Evolutionary conservation across 2,329 filamentous ascomycete species (phyloP).

Genomic region (Sclerotinia glacialis): DNA sequence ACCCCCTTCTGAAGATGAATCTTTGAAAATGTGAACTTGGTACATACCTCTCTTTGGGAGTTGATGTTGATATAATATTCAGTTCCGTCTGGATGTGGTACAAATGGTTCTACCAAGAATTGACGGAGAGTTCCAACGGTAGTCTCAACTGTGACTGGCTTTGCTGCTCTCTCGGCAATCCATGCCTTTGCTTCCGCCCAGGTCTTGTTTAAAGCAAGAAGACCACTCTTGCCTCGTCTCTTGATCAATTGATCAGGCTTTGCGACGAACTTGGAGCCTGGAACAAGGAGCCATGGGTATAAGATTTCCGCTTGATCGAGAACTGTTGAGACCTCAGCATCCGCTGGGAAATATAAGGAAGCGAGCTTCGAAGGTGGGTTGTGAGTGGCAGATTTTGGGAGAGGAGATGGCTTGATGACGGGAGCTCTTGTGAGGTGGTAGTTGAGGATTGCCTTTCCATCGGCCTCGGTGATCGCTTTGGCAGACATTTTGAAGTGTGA

Average conservation of each 20-base stretch:
- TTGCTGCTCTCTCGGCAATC: conserved; percentile 89
- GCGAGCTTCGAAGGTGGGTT: conserved; percentile 90
- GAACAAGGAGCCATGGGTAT: conserved; percentile 89
- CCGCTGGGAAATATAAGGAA: conserved; percentile 88
- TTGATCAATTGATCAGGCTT: conserved; percentile 99
- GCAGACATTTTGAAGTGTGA: conserved; percentile 68
- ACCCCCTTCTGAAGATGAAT: not conserved
- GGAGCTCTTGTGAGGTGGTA: conserved; percentile 98
- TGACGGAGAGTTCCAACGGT: conserved; percentile 84
- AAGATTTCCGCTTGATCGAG: conserved; percentile 94
- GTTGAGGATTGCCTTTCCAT: conserved; percentile 99
- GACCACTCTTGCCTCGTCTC: conserved; percentile 97
- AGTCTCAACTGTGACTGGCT: conserved; percentile 89
- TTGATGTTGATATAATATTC: conserved; percentile 99
- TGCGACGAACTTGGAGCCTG: conserved; percentile 89
- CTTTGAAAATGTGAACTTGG: conserved; percentile 21
- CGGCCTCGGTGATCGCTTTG: conserved; percentile 97
- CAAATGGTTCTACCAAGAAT: conserved; percentile 98
- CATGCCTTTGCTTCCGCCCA: conserved; percentile 93
- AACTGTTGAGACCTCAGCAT: conserved; percentile 75
- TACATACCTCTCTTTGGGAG: conserved; percentile 96
- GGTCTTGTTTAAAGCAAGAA: conserved; percentile 93
- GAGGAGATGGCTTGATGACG: conserved; percentile 96
- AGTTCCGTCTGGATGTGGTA: conserved; percentile 89
- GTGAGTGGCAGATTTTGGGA: conserved; percentile 79